phyloP scores from a whole-genome alignment of 164 flowering plant genomes.

The Dillenia turbinata region DNA sequence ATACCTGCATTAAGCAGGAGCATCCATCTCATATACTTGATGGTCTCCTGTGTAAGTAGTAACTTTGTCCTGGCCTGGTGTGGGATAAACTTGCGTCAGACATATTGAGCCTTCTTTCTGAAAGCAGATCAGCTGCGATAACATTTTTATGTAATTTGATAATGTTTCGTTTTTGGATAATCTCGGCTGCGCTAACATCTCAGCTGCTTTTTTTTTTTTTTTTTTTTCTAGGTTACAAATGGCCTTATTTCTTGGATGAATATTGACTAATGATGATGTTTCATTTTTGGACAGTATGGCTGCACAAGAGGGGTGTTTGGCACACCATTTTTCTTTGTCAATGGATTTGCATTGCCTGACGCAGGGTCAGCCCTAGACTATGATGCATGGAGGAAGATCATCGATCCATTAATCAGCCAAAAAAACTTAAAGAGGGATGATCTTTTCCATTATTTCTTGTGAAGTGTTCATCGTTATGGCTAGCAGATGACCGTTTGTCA shows the following conservation, averaged over 20 bases:
- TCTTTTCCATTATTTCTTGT: conserved; percentile 19
- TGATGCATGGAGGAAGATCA: conserved; percentile 54
- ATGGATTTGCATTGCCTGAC: conserved; percentile 66
- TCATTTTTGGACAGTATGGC: conserved; percentile 56
- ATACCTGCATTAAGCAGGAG: too few species aligned
- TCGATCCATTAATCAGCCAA: conserved; percentile 51
- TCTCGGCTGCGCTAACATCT: not conserved
- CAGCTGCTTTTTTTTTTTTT: not conserved
- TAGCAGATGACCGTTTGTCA: too few species aligned
- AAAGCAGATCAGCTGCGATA: too few species aligned
- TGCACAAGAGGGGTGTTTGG: conserved; percentile 73
- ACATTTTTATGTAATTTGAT: too few species aligned
- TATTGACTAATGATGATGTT: not conserved
- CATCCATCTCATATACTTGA: too few species aligned
- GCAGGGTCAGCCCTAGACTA: conserved; percentile 49
- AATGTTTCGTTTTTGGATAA: too few species aligned
- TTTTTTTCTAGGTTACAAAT: not conserved
- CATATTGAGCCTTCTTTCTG: too few species aligned
- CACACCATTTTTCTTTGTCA: conserved; percentile 72
- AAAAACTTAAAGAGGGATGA: conserved; percentile 8
- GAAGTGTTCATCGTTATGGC: conserved; percentile 5
- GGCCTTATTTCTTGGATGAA: not conserved
- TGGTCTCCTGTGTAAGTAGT: too few species aligned
- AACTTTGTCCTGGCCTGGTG: too few species aligned
- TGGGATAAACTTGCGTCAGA: too few species aligned